Evolutionary conservation across 495 filamentous ascomycete genomes (phyloP).

Genomic region (Cercophora samala): DNA sequence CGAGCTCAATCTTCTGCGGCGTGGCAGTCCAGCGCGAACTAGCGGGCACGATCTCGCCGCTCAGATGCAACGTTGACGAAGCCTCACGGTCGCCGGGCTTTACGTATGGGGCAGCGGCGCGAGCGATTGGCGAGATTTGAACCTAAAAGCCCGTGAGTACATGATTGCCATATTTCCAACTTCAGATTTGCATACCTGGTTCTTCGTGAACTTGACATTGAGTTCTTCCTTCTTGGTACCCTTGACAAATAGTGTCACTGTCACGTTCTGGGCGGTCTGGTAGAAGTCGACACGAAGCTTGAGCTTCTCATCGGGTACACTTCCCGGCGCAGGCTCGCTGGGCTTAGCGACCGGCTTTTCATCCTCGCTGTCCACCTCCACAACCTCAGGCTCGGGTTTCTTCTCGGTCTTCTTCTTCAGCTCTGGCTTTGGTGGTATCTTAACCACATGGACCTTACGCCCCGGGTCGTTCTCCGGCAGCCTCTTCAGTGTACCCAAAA

Average conservation of each 20-base stretch:
- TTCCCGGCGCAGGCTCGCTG: slow-evolving; percentile 19
- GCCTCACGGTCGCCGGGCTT: slow-evolving; percentile 29
- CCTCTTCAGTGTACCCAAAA: slow-evolving; percentile 55
- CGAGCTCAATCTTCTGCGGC: slow-evolving; percentile 81
- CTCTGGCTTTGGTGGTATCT: slow-evolving; percentile 58
- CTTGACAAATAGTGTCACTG: slow-evolving; percentile 39
- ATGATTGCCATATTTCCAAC: neutral
- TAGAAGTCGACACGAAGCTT: slow-evolving; percentile 40
- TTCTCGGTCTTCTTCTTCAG: slow-evolving; percentile 25
- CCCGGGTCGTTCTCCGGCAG: slow-evolving; percentile 59
- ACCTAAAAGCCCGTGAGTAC: slow-evolving; percentile 22
- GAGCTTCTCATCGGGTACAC: slow-evolving; percentile 31
- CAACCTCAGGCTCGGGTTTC: slow-evolving; percentile 23
- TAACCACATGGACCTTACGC: slow-evolving; percentile 54
- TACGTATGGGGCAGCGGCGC: slow-evolving; percentile 27
- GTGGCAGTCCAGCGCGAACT: slow-evolving; percentile 61
- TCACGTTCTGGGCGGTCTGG: slow-evolving; percentile 37
- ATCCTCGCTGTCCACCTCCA: slow-evolving; percentile 33
- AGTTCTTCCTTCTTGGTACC: slow-evolving; percentile 37
- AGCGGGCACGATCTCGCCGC: slow-evolving; percentile 58
- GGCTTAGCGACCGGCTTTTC: slow-evolving; percentile 21
- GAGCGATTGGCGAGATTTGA: slow-evolving; percentile 27
- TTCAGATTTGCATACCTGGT: slow-evolving; percentile 25
- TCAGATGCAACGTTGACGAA: slow-evolving; percentile 65
- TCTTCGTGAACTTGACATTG: slow-evolving; percentile 26